Evolutionary conservation across 257 asterid genomes (phyloP).

Genomic region (Verbascum thapsus): DNA sequence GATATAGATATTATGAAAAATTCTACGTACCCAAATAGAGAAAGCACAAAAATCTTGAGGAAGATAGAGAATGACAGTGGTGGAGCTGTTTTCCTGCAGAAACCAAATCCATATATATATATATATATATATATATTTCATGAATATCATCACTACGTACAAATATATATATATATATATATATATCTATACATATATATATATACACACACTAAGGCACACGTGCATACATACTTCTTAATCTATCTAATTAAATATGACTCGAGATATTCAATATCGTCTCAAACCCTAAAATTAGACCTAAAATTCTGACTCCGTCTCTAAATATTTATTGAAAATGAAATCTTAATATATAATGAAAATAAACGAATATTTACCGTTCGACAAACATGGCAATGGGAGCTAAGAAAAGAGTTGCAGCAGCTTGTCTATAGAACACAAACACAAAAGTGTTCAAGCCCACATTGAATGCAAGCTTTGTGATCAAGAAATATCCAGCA

Average conservation of each 20-base stretch:
- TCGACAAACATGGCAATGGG: slow-evolving; percentile 53
- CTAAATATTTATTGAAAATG: too few species aligned
- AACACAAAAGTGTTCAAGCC: slow-evolving; percentile 64
- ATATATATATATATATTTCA: background rate
- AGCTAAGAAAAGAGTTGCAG: slow-evolving; percentile 56
- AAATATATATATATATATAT: background rate
- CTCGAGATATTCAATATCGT: too few species aligned
- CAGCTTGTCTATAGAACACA: slow-evolving; percentile 69
- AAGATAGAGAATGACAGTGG: slow-evolving; percentile 46
- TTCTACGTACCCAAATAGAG: slow-evolving; percentile 58
- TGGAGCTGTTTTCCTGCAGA: slow-evolving; percentile 75
- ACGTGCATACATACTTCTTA: too few species aligned
- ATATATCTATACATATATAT: too few species aligned
- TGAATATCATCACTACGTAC: background rate
- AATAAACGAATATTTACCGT: slow-evolving; percentile 30
- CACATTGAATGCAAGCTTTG: slow-evolving; percentile 63
- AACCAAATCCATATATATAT: background rate
- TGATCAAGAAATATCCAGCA: slow-evolving; percentile 63
- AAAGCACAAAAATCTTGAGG: slow-evolving; percentile 66
- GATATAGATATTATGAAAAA: too few species aligned
- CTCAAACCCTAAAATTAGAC: too few species aligned
- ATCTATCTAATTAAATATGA: too few species aligned
- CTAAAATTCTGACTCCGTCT: too few species aligned
- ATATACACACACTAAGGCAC: too few species aligned
- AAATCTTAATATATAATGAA: too few species aligned